These are phyloP conservation scores for Coix lacrymajobi DNA, from an alignment of 176 grass and related monocot species.

Conservation along the genomic window DNA sequence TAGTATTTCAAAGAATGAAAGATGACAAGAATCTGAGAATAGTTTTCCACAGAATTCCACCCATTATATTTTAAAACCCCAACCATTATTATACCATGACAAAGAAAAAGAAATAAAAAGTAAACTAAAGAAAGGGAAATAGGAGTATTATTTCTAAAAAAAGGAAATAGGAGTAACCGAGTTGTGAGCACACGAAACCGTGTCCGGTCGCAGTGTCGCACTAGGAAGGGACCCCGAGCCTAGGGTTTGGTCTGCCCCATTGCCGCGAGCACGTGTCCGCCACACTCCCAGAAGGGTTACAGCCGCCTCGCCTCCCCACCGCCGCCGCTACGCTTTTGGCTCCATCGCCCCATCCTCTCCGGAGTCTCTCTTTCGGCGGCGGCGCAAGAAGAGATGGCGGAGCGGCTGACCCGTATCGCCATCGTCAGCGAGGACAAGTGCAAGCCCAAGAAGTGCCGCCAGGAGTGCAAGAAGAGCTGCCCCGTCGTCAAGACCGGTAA, in stretches of 20 bases:
- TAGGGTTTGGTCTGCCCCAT: constrained; percentile 29
- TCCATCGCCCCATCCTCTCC: neutral
- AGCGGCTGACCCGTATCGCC: constrained; percentile 83
- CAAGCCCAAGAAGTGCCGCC: constrained; percentile 96
- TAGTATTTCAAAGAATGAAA: too few species aligned
- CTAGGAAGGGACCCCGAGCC: neutral
- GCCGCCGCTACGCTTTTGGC: constrained; percentile 19
- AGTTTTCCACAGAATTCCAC: too few species aligned
- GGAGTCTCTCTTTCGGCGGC: neutral
- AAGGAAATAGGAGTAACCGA: too few species aligned
- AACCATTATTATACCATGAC: too few species aligned
- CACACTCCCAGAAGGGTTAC: constrained; percentile 23
- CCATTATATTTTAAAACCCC: too few species aligned
- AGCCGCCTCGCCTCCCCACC: neutral
- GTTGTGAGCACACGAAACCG: neutral
- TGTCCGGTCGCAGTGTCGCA: too few species aligned
- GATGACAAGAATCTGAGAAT: too few species aligned
- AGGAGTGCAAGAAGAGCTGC: constrained; percentile 98
- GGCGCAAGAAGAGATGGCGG: constrained; percentile 47
- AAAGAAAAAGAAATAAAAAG: too few species aligned
- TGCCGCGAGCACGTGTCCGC: constrained; percentile 28
- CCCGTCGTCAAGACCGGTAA: constrained; percentile 93
- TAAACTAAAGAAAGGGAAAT: too few species aligned
- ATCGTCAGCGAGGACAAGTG: constrained; percentile 89
- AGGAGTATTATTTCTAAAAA: too few species aligned